Conservation (phyloP, 148 eudicot genomes). For the Rhododendron molle region DNA sequence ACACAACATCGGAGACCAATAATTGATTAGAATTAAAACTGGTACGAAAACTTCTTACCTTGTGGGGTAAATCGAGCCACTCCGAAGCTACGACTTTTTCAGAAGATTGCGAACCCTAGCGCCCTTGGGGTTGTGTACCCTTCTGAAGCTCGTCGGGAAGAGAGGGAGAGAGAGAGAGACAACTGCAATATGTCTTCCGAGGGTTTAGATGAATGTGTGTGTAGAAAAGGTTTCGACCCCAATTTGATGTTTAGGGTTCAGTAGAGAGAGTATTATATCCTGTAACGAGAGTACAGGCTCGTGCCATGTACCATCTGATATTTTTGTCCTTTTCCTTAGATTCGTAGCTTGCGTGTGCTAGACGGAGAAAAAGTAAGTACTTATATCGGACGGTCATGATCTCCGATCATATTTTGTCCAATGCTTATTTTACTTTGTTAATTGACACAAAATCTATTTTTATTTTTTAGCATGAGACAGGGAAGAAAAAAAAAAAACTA, state of each 20-base stretch:
- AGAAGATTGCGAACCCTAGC: background rate
- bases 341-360: background rate
- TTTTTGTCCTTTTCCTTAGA: background rate
- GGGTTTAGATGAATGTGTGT: background rate
- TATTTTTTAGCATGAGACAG: too few species aligned
- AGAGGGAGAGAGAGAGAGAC: background rate
- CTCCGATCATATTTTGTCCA: background rate
- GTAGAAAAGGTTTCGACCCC: background rate
- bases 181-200: too few species aligned
- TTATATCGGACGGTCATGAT: background rate
- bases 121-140: background rate
- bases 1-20: background rate
- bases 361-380: background rate
- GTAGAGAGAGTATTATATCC: background rate
- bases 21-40: background rate
- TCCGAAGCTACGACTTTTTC: background rate
- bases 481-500: too few species aligned
- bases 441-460: too few species aligned
- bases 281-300: background rate
- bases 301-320: background rate
- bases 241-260: conserved; percentile 11
- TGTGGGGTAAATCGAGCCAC: background rate
- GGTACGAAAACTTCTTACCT: background rate
- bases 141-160: background rate
- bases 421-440: background rate